Conservation (phyloP, 164 flowering plant species). For the Dillenia suffruticosa region DNA sequence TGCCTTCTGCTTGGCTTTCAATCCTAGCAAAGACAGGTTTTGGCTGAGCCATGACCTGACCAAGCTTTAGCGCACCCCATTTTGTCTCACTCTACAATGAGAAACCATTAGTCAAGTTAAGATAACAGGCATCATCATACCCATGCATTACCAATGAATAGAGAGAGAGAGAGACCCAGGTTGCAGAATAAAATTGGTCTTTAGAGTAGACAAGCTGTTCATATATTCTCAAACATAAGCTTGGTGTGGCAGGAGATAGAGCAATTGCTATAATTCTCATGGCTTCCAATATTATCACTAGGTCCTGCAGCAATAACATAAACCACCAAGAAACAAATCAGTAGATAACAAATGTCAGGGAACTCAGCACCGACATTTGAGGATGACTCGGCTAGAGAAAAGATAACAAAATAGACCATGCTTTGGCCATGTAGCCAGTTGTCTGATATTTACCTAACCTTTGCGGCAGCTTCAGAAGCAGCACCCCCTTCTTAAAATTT, state of each 20-base stretch:
- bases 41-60: slow-evolving; percentile 81
- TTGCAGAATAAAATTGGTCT: slow-evolving; percentile 51
- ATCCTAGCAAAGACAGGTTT: slow-evolving; percentile 86
- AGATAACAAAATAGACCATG: too few species aligned
- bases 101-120: slow-evolving; percentile 6
- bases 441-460: slow-evolving; percentile 36
- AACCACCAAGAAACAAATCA: background rate
- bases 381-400: too few species aligned
- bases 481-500: slow-evolving; percentile 83
- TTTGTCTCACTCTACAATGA: slow-evolving; percentile 56
- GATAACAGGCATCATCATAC: background rate
- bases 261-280: slow-evolving; percentile 83
- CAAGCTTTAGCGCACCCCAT: slow-evolving; percentile 93
- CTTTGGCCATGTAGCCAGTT: too few species aligned
- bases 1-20: slow-evolving; percentile 39
- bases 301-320: slow-evolving; percentile 46
- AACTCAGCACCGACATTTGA: too few species aligned
- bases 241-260: slow-evolving; percentile 75
- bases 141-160: background rate
- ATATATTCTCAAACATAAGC: slow-evolving; percentile 65
- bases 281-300: slow-evolving; percentile 83
- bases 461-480: slow-evolving; percentile 82
- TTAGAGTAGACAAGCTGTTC: slow-evolving; percentile 80
- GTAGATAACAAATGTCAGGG: background rate
- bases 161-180: slow-evolving; percentile 69